Evolutionary conservation across 1,139 yeast species (phyloP).

Genomic region (Petasospora fabianii): DNA sequence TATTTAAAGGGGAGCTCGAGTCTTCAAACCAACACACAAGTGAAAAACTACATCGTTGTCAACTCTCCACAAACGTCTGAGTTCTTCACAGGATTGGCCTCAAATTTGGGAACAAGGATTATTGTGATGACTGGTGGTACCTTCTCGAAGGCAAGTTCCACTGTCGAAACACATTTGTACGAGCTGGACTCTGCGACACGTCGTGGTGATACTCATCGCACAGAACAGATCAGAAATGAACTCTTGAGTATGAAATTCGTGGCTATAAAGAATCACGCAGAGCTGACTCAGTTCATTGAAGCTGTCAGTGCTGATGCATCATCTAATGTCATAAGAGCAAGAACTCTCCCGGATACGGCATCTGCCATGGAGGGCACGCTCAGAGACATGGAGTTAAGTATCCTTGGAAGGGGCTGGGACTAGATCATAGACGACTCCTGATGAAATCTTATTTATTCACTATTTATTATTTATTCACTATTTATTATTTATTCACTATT

Average conservation of each 20-base stretch:
- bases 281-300: conserved; percentile 13
- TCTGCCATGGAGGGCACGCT: conserved; percentile 13
- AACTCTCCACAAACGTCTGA: conserved; percentile 21
- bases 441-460: conserved; percentile 1
- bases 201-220: conserved; percentile 9
- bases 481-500: conserved; percentile 3
- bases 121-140: conserved; percentile 19
- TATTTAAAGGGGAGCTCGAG: conserved; percentile 14
- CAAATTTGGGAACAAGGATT: conserved; percentile 17
- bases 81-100: conserved; percentile 18
- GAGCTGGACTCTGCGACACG: conserved; percentile 8
- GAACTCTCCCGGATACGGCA: not conserved
- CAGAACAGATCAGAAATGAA: conserved; percentile 13
- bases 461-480: conserved; percentile 8
- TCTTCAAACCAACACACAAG: conserved; percentile 5
- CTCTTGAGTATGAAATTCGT: conserved; percentile 15
- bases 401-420: conserved; percentile 21
- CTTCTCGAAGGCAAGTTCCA: conserved; percentile 19
- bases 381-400: conserved; percentile 20
- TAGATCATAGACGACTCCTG: too few relatives aligned
- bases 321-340: not conserved
- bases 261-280: conserved; percentile 16
- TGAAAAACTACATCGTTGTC: conserved; percentile 21
- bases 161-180: conserved; percentile 10
- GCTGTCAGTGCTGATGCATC: not conserved